Evolutionary conservation across 257 asterid genomes (phyloP).

Genomic region (Salvia rosmarinus): DNA sequence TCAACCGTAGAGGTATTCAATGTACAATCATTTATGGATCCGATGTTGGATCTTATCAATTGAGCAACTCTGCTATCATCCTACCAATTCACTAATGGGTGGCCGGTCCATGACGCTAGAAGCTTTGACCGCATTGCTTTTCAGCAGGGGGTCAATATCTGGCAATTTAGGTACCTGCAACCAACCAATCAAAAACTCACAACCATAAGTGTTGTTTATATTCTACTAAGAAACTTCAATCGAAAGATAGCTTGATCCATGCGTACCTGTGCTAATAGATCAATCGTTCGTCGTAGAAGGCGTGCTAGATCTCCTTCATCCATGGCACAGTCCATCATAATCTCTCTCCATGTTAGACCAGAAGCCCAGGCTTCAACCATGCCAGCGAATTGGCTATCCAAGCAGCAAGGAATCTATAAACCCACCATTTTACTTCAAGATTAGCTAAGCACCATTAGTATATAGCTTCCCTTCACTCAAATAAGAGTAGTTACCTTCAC

Average conservation of each 20-base stretch:
- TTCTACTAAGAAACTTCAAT: background rate
- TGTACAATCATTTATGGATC: too few relatives aligned
- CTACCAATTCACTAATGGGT: constrained; percentile 87
- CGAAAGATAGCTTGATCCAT: too few relatives aligned
- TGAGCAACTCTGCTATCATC: constrained; percentile 36
- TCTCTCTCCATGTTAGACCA: constrained; percentile 97
- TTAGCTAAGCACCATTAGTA: background rate
- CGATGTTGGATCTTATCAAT: too few relatives aligned
- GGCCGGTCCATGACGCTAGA: constrained; percentile 92
- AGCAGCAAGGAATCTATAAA: constrained; percentile 81
- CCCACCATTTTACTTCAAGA: constrained; percentile 12
- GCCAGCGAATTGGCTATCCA: constrained; percentile 91
- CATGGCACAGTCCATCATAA: constrained; percentile 99
- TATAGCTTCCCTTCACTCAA: constrained; percentile 1
- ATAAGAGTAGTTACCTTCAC: constrained; percentile 61
- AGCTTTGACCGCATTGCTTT: constrained; percentile 89
- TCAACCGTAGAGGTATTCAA: background rate
- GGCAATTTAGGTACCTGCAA: constrained; percentile 86
- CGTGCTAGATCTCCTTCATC: constrained; percentile 99
- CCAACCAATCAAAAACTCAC: background rate
- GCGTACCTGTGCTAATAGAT: constrained; percentile 93
- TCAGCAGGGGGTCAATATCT: constrained; percentile 75
- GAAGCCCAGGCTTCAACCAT: constrained; percentile 99
- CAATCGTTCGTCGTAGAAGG: constrained; percentile 85
- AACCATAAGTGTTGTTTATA: background rate